Evolutionary conservation across 257 asterid genomes (phyloP).

Genomic region (Voacanga thouarsii): DNA sequence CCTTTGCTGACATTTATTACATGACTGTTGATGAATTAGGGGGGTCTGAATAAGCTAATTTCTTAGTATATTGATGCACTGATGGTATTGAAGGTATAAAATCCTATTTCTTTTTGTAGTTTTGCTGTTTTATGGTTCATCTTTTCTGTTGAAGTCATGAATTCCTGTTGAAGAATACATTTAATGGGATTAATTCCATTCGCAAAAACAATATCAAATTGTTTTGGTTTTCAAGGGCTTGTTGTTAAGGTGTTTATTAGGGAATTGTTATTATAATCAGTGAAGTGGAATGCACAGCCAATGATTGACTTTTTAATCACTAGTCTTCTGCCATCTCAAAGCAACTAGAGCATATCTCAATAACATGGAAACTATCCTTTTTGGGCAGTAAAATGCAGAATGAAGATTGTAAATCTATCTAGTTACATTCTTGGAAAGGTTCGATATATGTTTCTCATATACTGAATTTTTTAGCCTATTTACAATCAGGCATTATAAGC

Average conservation of each 20-base stretch:
- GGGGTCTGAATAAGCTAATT: not conserved
- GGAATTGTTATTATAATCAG: not conserved
- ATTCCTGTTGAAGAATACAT: conserved; percentile 1
- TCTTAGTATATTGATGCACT: not conserved
- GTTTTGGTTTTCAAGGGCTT: not conserved
- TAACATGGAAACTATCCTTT: not conserved
- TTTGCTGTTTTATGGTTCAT: not conserved
- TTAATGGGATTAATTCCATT: not conserved
- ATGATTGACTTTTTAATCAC: not conserved
- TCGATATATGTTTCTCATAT: not conserved
- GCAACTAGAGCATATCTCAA: not conserved
- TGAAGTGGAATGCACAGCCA: not conserved
- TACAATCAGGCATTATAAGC: not conserved
- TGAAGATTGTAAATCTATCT: not conserved
- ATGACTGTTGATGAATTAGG: not conserved
- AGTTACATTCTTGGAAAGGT: not conserved
- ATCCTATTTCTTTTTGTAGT: not conserved
- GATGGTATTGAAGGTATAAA: not conserved
- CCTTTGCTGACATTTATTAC: conserved; percentile 5
- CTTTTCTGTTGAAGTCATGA: not conserved
- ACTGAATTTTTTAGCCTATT: not conserved
- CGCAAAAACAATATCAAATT: not conserved
- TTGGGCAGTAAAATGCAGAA: not conserved
- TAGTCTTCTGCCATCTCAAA: not conserved
- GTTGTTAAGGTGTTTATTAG: not conserved